A percentile compares a stretch with the other conserved stretches of the same genome.
Evolutionary conservation across 768 basidiomycete species (phyloP).

Genomic region (Auricularia heimuer): DNA sequence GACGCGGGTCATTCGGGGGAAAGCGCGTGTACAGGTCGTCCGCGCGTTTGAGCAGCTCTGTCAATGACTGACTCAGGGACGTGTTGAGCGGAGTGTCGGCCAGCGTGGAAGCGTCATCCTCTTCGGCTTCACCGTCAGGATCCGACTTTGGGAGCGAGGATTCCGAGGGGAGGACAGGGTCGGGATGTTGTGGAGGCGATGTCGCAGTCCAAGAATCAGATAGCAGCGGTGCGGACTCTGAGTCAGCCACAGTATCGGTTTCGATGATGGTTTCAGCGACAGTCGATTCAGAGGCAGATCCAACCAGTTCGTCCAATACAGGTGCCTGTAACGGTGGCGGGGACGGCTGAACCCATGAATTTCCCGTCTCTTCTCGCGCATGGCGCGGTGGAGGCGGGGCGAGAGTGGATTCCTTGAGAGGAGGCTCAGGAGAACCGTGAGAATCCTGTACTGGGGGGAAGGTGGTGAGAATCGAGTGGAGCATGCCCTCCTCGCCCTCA

Average conservation of each 20-base stretch:
- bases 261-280: background rate
- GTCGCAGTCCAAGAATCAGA: background rate
- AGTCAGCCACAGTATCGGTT: background rate
- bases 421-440: no score
- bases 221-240: background rate
- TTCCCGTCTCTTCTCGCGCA: background rate
- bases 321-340: background rate
- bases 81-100: background rate
- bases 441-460: constrained; percentile 20
- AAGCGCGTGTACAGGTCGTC: constrained; percentile 48
- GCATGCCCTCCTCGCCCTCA: constrained; percentile 59
- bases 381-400: background rate
- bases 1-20: constrained; percentile 49
- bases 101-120: background rate
- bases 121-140: background rate
- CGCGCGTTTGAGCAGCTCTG: constrained; percentile 43
- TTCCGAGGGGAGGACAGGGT: background rate
- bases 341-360: background rate
- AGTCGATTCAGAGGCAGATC: background rate
- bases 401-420: no score
- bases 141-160: background rate
- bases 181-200: background rate
- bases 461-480: constrained; percentile 63
- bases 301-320: background rate
- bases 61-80: constrained; percentile 29